phyloP scores from a whole-genome alignment of 2,329 filamentous ascomycete genomes.

The Aspergillus felis region DNA sequence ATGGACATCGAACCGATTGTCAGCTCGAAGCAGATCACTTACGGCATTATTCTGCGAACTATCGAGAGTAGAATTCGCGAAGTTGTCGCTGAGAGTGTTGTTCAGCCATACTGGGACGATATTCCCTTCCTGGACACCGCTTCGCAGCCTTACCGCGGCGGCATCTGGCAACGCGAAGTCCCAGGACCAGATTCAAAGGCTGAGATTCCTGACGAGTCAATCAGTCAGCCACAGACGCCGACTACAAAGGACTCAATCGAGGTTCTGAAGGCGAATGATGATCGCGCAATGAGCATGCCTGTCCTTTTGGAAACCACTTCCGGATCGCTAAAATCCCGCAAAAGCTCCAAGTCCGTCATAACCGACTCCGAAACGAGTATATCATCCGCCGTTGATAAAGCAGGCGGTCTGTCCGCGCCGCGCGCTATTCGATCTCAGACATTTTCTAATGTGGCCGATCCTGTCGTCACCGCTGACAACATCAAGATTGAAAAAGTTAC shows the following conservation, averaged over 20 bases:
- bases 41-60: constrained; percentile 82
- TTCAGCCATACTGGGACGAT: constrained; percentile 94
- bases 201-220: constrained; percentile 37
- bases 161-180: constrained; percentile 62
- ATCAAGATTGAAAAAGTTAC: constrained; percentile 63
- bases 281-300: constrained; percentile 33
- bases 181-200: constrained; percentile 39
- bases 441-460: constrained; percentile 59
- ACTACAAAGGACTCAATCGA: constrained; percentile 21
- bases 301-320: constrained; percentile 23
- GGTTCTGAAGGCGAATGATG: constrained; percentile 29
- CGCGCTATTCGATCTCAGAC: constrained; percentile 59
- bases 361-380: constrained; percentile 17
- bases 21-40: constrained; percentile 91
- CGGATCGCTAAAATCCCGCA: constrained; percentile 24
- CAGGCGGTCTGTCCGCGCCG: constrained; percentile 45
- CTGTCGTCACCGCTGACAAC: constrained; percentile 64
- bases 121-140: constrained; percentile 82
- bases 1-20: constrained; percentile 95
- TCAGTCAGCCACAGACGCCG: constrained; percentile 17
- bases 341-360: constrained; percentile 23
- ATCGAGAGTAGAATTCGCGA: constrained; percentile 95
- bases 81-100: constrained; percentile 85
- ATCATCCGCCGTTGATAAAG: constrained; percentile 31
- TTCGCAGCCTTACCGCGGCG: constrained; percentile 74